These are phyloP conservation scores for Dorcoceras hygrometricum DNA, from an alignment of 257 asterid species.

Conservation along the genomic window DNA sequence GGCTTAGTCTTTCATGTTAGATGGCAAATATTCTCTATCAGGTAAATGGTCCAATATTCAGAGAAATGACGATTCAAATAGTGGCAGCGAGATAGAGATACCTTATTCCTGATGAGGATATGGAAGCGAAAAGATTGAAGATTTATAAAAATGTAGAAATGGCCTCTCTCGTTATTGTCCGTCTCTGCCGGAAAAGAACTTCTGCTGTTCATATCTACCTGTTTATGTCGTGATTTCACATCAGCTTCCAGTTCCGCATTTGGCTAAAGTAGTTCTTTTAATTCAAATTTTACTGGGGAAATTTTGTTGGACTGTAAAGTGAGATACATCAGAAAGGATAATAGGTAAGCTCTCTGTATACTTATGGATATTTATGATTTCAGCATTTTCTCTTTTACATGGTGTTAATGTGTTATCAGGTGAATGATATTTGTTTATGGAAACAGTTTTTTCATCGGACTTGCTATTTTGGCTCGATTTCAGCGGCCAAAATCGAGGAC, in stretches of 20 bases:
- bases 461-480: too few species aligned
- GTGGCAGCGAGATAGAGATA: conserved; percentile 56
- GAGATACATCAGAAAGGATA: too few species aligned
- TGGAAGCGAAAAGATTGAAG: conserved; percentile 19
- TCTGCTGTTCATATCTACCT: neutral
- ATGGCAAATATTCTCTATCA: conserved; percentile 24
- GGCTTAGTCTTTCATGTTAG: conserved; percentile 49
- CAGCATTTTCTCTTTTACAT: too few species aligned
- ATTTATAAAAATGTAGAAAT: neutral
- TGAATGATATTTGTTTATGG: too few species aligned
- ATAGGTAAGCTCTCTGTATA: too few species aligned
- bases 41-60: conserved; percentile 19
- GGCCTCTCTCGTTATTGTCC: neutral
- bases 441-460: too few species aligned
- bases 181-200: neutral
- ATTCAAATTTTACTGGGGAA: neutral
- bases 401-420: too few species aligned
- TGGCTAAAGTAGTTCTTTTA: neutral
- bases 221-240: neutral
- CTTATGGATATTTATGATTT: too few species aligned
- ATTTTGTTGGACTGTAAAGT: too few species aligned
- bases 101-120: conserved; percentile 54
- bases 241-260: neutral
- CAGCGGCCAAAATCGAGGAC: too few species aligned
- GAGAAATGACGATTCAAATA: conserved; percentile 31